Evolutionary conservation across 805 yeast genomes (phyloP).

Genomic region (Yarrowia bubula): DNA sequence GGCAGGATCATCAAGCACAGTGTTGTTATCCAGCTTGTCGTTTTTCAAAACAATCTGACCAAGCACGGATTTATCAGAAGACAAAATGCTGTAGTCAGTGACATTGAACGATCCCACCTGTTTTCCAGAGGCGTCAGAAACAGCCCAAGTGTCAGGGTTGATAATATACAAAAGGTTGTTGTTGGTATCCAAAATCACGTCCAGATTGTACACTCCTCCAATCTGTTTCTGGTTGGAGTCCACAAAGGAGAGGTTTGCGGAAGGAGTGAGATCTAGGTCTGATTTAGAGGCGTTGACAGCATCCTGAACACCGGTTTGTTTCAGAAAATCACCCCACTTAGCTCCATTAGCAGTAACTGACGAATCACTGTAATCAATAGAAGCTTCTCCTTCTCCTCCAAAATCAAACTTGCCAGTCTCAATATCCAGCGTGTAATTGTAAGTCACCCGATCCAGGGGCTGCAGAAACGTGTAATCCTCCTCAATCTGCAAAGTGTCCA

Average conservation of each 20-base stretch:
- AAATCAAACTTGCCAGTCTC: neutral
- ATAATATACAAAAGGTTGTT: neutral
- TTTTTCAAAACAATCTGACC: neutral
- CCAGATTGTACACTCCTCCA: constrained; percentile 13
- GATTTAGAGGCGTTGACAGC: neutral
- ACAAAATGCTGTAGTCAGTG: neutral
- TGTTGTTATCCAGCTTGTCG: neutral
- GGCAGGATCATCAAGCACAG: neutral
- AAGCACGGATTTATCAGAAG: neutral
- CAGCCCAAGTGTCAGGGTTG: neutral
- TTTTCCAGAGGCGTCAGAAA: neutral
- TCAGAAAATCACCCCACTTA: neutral
- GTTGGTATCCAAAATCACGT: neutral
- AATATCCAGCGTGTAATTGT: neutral
- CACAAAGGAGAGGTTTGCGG: neutral
- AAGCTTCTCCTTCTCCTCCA: neutral
- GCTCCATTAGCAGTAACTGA: neutral
- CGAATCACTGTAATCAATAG: neutral
- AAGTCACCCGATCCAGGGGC: neutral
- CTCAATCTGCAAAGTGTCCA: constrained; percentile 5
- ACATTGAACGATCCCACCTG: neutral
- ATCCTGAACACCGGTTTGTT: neutral
- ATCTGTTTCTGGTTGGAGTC: neutral
- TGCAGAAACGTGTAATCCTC: neutral
- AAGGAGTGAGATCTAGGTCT: neutral